Evolutionary conservation across 2,329 filamentous ascomycete species (phyloP).

Genomic region (Emergomyces orientalis): DNA sequence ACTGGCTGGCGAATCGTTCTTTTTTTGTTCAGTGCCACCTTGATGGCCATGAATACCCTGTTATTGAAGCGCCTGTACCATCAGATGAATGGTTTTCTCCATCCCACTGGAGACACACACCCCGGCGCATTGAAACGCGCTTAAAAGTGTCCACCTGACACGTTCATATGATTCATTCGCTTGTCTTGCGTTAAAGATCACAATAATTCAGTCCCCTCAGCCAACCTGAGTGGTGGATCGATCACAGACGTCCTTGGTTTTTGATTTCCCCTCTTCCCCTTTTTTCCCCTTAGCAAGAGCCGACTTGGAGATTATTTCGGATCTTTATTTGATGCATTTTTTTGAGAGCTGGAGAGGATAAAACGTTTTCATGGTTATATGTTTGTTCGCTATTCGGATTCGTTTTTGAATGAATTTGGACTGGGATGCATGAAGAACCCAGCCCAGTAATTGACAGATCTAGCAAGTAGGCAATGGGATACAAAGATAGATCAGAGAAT

Average conservation of each 20-base stretch:
- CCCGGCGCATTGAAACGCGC: background rate
- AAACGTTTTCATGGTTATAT: too few species aligned
- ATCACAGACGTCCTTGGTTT: background rate
- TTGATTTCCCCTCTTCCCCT: background rate
- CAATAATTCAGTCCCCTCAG: background rate
- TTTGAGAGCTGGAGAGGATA: background rate
- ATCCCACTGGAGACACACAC: background rate
- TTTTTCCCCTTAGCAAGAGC: background rate
- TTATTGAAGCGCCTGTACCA: conserved; percentile 62
- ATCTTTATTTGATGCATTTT: background rate
- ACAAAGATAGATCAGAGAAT: background rate
- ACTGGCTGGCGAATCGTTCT: conserved; percentile 57
- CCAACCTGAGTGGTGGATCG: background rate
- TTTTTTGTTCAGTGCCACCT: conserved; percentile 58
- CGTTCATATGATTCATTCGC: background rate
- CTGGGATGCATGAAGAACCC: too few species aligned
- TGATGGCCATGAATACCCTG: conserved; percentile 64
- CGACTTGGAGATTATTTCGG: background rate
- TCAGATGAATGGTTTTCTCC: conserved; percentile 33
- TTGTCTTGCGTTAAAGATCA: background rate
- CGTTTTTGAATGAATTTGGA: too few species aligned
- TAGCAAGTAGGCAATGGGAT: background rate
- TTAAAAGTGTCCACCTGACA: background rate
- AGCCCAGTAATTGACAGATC: background rate
- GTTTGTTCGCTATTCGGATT: too few species aligned